Evolutionary conservation across 2,329 filamentous ascomycete species (phyloP).

Genomic region (Tolypocladium endophyticum): DNA sequence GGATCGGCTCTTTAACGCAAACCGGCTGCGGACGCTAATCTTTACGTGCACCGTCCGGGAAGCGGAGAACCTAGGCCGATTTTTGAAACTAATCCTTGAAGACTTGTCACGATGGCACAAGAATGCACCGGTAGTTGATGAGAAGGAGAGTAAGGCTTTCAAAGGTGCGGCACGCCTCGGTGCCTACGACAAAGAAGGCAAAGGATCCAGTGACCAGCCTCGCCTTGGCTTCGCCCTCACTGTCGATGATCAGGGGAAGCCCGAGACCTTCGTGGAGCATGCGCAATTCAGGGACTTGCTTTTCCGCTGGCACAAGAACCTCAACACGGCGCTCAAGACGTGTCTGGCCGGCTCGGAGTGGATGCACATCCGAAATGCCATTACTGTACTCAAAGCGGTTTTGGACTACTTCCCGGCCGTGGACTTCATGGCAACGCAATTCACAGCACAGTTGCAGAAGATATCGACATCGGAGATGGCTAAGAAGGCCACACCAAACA

Average conservation of each 20-base stretch:
- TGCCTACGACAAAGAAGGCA: conserved; percentile 72
- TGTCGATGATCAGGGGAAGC: conserved; percentile 56
- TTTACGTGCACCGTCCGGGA: conserved; percentile 86
- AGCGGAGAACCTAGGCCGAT: conserved; percentile 85
- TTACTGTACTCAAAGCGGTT: conserved; percentile 75
- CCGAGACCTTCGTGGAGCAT: conserved; percentile 65
- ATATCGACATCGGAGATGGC: conserved; percentile 52
- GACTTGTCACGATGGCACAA: conserved; percentile 80
- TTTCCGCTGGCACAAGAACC: conserved; percentile 80
- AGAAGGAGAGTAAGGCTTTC: conserved; percentile 20
- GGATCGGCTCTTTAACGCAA: conserved; percentile 73
- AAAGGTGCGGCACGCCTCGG: conserved; percentile 51
- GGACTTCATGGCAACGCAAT: conserved; percentile 71
- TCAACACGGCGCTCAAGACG: conserved; percentile 68
- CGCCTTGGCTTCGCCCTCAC: conserved; percentile 71
- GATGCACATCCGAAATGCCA: conserved; percentile 96
- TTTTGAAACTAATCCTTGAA: conserved; percentile 70
- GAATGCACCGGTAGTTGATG: conserved; percentile 46
- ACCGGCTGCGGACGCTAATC: conserved; percentile 70
- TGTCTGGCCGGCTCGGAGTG: conserved; percentile 80
- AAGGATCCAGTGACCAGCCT: conserved; percentile 33
- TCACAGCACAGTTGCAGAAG: conserved; percentile 52
- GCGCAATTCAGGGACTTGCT: conserved; percentile 78
- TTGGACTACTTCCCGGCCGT: conserved; percentile 78
- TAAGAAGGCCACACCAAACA: conserved; percentile 33